These are phyloP conservation scores for Irpex lacteus DNA, from an alignment of 1,284 basidiomycete genomes.

Conservation along the genomic window DNA sequence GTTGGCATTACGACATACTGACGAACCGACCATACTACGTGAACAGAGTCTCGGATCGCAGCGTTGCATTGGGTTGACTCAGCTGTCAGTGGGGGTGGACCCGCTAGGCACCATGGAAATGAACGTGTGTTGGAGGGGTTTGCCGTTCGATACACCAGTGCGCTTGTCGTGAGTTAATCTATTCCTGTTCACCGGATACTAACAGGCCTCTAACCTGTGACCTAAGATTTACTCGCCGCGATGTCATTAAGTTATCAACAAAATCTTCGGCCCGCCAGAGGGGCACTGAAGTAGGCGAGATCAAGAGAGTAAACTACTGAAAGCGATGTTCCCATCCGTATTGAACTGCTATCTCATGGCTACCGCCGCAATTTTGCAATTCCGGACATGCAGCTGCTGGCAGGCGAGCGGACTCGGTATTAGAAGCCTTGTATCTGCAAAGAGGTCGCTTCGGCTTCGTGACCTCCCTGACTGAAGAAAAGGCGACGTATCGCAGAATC, in stretches of 20 bases:
- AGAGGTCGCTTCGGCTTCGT: background rate
- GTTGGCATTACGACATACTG: background rate
- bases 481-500: background rate
- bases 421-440: background rate
- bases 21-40: background rate
- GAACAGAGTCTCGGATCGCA: background rate
- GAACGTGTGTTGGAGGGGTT: background rate
- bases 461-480: background rate
- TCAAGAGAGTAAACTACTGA: background rate
- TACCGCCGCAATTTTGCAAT: background rate
- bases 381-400: background rate
- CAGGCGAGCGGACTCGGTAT: background rate
- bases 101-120: background rate
- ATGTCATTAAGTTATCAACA: too few relatives aligned
- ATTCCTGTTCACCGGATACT: background rate
- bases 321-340: background rate
- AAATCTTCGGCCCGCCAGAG: too few relatives aligned
- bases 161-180: background rate
- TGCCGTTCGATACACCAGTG: background rate
- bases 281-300: background rate
- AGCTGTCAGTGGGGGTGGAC: background rate
- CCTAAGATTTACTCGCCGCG: background rate
- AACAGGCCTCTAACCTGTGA: background rate
- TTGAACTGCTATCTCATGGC: background rate
- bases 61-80: background rate